Conservation (phyloP, 768 basidiomycete genomes). For the Suillus subluteus region DNA sequence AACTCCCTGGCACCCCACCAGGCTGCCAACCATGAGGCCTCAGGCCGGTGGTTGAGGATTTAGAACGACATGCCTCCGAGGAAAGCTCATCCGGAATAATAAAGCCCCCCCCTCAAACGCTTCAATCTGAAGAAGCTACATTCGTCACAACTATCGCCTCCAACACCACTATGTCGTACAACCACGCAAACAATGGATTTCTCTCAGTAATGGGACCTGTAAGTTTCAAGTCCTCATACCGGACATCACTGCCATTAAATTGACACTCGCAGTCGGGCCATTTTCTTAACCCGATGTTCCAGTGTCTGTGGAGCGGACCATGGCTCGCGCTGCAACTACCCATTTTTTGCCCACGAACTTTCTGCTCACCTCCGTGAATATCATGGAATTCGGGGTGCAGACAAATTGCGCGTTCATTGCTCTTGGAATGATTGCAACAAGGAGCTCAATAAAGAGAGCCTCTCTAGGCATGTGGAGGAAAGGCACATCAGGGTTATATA, state of each 20-base stretch:
- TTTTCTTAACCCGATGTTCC: too few relatives aligned
- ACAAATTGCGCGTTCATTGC: conserved; percentile 16
- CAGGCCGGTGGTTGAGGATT: not conserved
- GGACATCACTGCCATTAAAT: not conserved
- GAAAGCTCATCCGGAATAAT: not conserved
- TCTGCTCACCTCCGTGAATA: conserved; percentile 26
- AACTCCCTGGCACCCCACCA: not conserved
- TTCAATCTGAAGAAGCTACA: not conserved
- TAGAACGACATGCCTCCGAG: not conserved
- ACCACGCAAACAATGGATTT: not conserved
- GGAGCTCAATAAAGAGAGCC: conserved; percentile 29
- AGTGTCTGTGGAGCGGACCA: not conserved
- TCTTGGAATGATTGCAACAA: conserved; percentile 22
- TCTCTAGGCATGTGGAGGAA: conserved; percentile 29
- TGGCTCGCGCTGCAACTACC: not conserved
- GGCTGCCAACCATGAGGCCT: not conserved
- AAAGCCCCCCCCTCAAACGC: not conserved
- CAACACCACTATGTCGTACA: not conserved
- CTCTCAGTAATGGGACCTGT: not conserved
- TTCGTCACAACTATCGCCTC: not conserved
- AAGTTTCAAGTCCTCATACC: not conserved
- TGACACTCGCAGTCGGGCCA: not conserved
- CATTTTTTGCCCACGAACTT: conserved; percentile 7
- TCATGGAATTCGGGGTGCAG: conserved; percentile 25
- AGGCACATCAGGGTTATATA: conserved; percentile 26